Percentiles rank a stretch among this genome's conserved stretches.
phyloP scores from a whole-genome alignment of 768 basidiomycete species.

The Pulveroboletus sp. region DNA sequence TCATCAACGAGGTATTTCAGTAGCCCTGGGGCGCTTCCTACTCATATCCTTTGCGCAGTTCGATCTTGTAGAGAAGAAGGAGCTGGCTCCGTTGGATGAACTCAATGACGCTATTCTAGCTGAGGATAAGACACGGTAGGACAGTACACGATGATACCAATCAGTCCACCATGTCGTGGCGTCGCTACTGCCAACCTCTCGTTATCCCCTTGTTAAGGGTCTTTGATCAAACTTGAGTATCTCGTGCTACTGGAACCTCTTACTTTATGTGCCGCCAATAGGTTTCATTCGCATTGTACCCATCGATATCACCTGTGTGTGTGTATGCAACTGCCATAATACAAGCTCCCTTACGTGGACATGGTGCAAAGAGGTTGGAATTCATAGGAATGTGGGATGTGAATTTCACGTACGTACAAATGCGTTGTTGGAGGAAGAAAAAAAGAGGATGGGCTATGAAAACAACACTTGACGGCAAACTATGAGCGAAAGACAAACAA shows the following conservation, averaged over 20 bases:
- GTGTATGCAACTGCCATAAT: conserved; percentile 5
- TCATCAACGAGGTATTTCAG: conserved; percentile 80
- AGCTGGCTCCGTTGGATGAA: conserved; percentile 90
- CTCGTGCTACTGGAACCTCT: neutral
- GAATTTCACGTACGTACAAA: conserved; percentile 1
- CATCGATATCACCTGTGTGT: conserved; percentile 11
- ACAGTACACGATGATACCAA: neutral
- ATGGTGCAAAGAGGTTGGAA: neutral
- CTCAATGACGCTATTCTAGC: conserved; percentile 86
- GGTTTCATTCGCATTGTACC: conserved; percentile 5
- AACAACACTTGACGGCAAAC: neutral
- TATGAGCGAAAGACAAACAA: neutral
- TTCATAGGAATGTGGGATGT: neutral
- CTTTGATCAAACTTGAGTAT: neutral
- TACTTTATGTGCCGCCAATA: neutral
- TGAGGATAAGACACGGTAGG: conserved; percentile 41
- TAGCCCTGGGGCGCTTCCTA: neutral
- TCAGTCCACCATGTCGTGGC: neutral
- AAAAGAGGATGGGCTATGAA: conserved; percentile 1
- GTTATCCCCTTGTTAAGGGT: neutral
- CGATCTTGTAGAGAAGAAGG: conserved; percentile 93
- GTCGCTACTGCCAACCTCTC: neutral
- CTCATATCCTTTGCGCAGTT: conserved; percentile 47
- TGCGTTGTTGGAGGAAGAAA: neutral
- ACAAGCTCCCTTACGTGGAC: conserved; percentile 8